These are phyloP conservation scores for Oxyria digyna DNA, from an alignment of 148 eudicot genomes.

Conservation along the genomic window DNA sequence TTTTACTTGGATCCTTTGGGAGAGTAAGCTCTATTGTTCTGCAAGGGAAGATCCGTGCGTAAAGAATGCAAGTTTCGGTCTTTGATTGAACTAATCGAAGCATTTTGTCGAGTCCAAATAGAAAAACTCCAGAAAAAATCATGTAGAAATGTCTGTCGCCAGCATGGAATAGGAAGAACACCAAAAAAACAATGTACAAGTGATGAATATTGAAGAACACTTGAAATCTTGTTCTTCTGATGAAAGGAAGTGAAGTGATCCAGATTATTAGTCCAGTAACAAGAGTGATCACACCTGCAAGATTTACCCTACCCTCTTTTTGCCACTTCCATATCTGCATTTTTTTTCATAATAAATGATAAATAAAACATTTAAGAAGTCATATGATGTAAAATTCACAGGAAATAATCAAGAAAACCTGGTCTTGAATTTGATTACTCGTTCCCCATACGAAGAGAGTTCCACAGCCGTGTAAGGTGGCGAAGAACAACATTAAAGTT, in stretches of 20 bases:
- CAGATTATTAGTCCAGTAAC: constrained; percentile 50
- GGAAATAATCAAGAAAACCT: constrained; percentile 19
- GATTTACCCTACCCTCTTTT: constrained; percentile 57
- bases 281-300: constrained; percentile 73
- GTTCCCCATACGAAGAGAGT: constrained; percentile 69
- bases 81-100: constrained; percentile 53
- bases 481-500: constrained; percentile 44
- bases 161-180: constrained; percentile 71
- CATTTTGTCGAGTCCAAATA: constrained; percentile 59
- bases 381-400: neutral
- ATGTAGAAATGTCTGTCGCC: constrained; percentile 75
- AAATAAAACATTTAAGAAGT: neutral
- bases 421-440: constrained; percentile 25
- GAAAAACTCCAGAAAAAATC: constrained; percentile 66
- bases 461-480: constrained; percentile 66
- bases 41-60: constrained; percentile 61
- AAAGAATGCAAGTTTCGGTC: constrained; percentile 46
- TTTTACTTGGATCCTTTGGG: constrained; percentile 70
- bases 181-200: constrained; percentile 46
- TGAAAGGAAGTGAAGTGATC: constrained; percentile 69
- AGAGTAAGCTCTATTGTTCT: constrained; percentile 53
- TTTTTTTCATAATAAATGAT: neutral
- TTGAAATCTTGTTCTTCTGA: constrained; percentile 60
- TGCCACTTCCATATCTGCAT: constrained; percentile 86
- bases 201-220: constrained; percentile 77